Evolutionary conservation across 768 basidiomycete genomes (phyloP).

Genomic region (Leccinum barrowsii): DNA sequence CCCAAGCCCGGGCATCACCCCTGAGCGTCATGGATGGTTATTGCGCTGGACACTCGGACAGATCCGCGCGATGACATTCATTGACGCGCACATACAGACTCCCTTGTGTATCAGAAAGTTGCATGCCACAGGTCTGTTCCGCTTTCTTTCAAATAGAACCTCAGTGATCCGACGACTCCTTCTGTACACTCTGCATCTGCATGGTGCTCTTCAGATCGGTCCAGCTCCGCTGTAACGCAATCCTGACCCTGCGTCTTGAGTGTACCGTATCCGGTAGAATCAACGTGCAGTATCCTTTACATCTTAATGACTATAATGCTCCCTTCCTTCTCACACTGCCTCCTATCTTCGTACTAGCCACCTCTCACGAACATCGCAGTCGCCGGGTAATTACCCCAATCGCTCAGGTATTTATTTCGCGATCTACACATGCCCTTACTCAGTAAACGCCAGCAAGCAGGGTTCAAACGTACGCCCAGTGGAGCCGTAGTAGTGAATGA

Average conservation of each 20-base stretch:
- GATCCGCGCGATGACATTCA: constrained; percentile 24
- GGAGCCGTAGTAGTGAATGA: constrained; percentile 7
- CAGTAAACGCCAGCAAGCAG: constrained; percentile 13
- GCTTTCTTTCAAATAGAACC: constrained; percentile 18
- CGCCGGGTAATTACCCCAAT: constrained; percentile 27
- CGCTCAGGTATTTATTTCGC: constrained; percentile 26
- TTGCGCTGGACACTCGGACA: constrained; percentile 25
- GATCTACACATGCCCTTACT: constrained; percentile 8
- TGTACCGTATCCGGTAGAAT: constrained; percentile 25
- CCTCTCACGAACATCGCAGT: constrained; percentile 24
- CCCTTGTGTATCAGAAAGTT: constrained; percentile 34
- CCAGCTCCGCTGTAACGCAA: constrained; percentile 25
- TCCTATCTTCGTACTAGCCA: constrained; percentile 32
- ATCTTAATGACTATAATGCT: constrained; percentile 5
- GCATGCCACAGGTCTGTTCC: constrained; percentile 30
- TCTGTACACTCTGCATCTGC: constrained; percentile 32
- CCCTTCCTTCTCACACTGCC: constrained; percentile 17
- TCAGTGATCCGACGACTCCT: constrained; percentile 14
- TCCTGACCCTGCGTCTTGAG: constrained; percentile 30
- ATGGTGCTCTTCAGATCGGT: constrained; percentile 32
- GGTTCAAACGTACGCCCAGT: constrained; percentile 22
- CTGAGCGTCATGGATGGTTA: constrained; percentile 23
- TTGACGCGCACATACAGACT: constrained; percentile 31
- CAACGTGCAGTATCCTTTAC: constrained; percentile 32
- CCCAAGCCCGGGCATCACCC: constrained; percentile 15